Percentiles rank a stretch among this genome's conserved stretches.
Conservation (phyloP, 176 grass and related monocot genomes). For the Chrysopogon serrulatus region DNA sequence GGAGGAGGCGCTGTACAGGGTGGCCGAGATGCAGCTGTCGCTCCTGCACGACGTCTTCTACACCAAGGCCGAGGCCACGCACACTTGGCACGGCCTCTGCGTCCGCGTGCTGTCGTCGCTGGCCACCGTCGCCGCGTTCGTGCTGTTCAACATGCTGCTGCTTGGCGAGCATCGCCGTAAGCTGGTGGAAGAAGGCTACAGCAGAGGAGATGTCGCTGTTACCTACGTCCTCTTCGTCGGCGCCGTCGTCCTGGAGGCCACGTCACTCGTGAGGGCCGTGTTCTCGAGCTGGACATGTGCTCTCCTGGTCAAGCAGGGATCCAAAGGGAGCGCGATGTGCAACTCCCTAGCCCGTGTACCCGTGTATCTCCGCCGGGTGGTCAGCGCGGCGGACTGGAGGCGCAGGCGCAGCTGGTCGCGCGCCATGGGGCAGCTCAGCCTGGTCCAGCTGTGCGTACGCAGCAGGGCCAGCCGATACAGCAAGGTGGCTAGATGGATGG, state of each 20-base stretch:
- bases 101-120: not conserved
- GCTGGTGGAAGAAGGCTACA: not conserved
- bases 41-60: conserved; percentile 13
- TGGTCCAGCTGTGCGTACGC: not conserved
- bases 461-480: not conserved
- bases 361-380: not conserved
- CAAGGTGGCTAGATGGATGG: not conserved
- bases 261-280: not conserved
- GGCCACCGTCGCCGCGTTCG: not conserved
- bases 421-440: conserved; percentile 20
- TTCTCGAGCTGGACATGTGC: conserved; percentile 18
- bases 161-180: not conserved
- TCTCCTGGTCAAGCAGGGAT: not conserved
- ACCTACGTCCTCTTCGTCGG: conserved; percentile 23
- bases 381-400: not conserved
- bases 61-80: not conserved
- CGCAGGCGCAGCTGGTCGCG: conserved; percentile 12
- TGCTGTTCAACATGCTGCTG: not conserved
- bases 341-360: not conserved
- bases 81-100: not conserved
- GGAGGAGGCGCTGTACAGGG: not conserved
- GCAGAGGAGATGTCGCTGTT: not conserved
- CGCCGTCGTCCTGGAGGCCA: conserved; percentile 10
- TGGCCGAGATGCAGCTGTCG: conserved; percentile 16
- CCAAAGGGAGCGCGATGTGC: not conserved